These are phyloP conservation scores for Lathyrus tuberosus DNA, from an alignment of 306 rosid genomes.

Conservation along the genomic window DNA sequence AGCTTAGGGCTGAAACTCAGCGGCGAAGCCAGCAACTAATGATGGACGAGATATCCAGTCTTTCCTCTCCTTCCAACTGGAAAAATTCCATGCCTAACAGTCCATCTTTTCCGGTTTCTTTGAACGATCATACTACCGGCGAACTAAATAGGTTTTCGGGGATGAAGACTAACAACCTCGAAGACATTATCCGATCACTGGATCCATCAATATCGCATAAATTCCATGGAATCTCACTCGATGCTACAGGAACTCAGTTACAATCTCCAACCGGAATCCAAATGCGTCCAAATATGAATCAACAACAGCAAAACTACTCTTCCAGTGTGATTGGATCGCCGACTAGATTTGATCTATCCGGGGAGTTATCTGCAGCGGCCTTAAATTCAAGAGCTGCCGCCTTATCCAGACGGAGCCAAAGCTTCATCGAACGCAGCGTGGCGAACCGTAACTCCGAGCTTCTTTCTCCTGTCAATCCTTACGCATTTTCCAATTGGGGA, in stretches of 20 bases:
- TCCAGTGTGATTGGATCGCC: slow-evolving; percentile 56
- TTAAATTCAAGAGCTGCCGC: slow-evolving; percentile 70
- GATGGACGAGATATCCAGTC: slow-evolving; percentile 62
- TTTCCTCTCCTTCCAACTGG: slow-evolving; percentile 74
- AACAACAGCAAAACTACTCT: slow-evolving; percentile 61
- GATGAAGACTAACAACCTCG: slow-evolving; percentile 64
- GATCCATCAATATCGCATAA: slow-evolving; percentile 60
- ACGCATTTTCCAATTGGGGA: slow-evolving; percentile 66
- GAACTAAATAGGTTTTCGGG: slow-evolving; percentile 64
- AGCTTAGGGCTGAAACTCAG: slow-evolving; percentile 51
- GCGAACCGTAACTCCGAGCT: slow-evolving; percentile 51
- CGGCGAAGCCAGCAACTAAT: slow-evolving; percentile 59
- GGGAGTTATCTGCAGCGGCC: slow-evolving; percentile 44
- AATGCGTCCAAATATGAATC: slow-evolving; percentile 57
- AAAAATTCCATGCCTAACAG: slow-evolving; percentile 54
- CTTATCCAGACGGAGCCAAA: slow-evolving; percentile 76
- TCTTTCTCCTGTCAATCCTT: slow-evolving; percentile 53
- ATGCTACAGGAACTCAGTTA: slow-evolving; percentile 52
- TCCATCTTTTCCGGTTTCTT: slow-evolving; percentile 50
- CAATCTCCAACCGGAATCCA: slow-evolving; percentile 70
- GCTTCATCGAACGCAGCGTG: slow-evolving; percentile 68
- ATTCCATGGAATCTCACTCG: slow-evolving; percentile 65
- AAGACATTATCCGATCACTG: slow-evolving; percentile 56
- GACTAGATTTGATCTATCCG: slow-evolving; percentile 44
- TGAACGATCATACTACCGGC: slow-evolving; percentile 43